Conservation (phyloP, 1,284 basidiomycete species). For the Paramarasmius palmivorus region DNA sequence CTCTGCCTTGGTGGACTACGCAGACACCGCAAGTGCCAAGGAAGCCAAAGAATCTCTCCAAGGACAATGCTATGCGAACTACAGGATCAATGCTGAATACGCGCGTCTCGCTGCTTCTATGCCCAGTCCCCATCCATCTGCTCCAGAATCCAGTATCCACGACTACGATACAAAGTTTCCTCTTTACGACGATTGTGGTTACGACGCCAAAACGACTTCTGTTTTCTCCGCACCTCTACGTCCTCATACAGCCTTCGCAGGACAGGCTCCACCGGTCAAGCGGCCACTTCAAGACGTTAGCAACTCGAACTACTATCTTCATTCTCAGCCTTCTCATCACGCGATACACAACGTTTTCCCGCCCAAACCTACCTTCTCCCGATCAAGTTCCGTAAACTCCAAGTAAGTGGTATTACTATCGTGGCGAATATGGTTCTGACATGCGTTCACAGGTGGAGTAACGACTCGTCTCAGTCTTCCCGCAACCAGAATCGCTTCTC, state of each 20-base stretch:
- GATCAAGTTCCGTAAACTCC: conserved; percentile 34
- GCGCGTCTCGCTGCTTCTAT: conserved; percentile 23
- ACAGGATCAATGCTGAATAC: conserved; percentile 48
- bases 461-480: too few species aligned
- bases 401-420: conserved; percentile 24
- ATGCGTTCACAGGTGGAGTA: too few species aligned
- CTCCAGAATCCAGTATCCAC: conserved; percentile 11
- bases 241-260: conserved; percentile 5
- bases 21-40: conserved; percentile 48
- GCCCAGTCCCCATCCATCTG: conserved; percentile 19
- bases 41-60: conserved; percentile 63
- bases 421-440: too few species aligned
- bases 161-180: conserved; percentile 8
- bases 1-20: conserved; percentile 64
- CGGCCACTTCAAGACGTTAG: conserved; percentile 17
- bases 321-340: conserved; percentile 18
- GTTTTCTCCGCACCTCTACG: conserved; percentile 7
- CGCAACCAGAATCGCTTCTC: too few species aligned
- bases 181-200: conserved; percentile 1
- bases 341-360: conserved; percentile 29
- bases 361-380: conserved; percentile 25
- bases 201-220: neutral
- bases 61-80: conserved; percentile 59
- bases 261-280: conserved; percentile 7
- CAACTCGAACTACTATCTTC: conserved; percentile 11